Evolutionary conservation across 208 protist genomes (phyloP).

Genomic region (Acanthamoeba healyi): DNA sequence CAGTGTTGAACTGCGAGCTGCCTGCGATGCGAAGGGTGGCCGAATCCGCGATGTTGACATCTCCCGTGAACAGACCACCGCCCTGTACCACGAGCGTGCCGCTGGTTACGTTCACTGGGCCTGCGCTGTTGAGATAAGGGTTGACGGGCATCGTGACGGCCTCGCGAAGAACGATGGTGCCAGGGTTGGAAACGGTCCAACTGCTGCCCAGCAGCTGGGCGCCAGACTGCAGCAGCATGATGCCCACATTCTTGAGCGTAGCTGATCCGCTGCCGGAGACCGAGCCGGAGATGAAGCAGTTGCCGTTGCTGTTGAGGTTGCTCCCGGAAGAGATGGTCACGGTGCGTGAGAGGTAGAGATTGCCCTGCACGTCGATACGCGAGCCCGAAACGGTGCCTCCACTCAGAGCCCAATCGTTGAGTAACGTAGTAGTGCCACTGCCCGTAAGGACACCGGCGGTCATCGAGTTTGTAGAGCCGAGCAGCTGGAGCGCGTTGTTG

Average conservation of each 20-base stretch:
- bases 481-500: neutral
- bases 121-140: neutral
- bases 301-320: conserved; percentile 38
- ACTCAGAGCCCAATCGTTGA: neutral
- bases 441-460: neutral
- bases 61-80: neutral
- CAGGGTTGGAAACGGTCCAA: conserved; percentile 1
- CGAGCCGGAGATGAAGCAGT: neutral
- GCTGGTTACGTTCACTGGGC: neutral
- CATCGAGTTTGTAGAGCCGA: neutral
- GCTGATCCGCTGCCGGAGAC: neutral
- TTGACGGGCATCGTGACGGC: neutral
- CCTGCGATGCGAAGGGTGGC: neutral
- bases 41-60: neutral
- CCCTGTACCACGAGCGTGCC: neutral
- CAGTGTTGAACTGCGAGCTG: conserved; percentile 1
- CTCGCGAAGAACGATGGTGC: neutral
- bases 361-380: neutral
- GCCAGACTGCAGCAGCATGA: neutral
- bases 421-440: neutral
- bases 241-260: conserved; percentile 32
- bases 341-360: neutral
- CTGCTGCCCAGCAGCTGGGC: neutral
- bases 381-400: neutral
- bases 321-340: neutral